Evolutionary conservation across 768 basidiomycete species (phyloP).

Genomic region (Termitomyces heimii): DNA sequence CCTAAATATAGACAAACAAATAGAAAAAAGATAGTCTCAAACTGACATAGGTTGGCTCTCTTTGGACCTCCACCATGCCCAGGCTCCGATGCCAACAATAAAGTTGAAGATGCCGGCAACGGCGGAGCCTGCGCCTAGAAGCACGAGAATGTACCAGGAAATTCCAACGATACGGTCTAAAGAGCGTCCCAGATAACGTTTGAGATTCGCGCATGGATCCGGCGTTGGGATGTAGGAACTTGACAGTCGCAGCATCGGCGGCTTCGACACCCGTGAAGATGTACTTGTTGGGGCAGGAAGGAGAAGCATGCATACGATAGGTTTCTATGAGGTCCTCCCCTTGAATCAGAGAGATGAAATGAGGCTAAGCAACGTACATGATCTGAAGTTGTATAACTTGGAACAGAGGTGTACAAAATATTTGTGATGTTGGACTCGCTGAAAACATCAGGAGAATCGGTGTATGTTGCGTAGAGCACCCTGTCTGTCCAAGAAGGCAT

Average conservation of each 20-base stretch:
- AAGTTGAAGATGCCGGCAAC: constrained; percentile 70
- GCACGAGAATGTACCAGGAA: constrained; percentile 69
- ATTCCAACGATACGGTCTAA: constrained; percentile 75
- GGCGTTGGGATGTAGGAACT: constrained; percentile 42
- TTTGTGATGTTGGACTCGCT: constrained; percentile 53
- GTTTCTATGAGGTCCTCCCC: constrained; percentile 53
- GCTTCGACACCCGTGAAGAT: constrained; percentile 11
- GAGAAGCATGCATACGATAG: constrained; percentile 65
- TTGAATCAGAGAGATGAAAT: neutral
- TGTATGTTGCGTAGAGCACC: constrained; percentile 76
- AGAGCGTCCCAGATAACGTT: constrained; percentile 57
- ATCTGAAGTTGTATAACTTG: constrained; percentile 84
- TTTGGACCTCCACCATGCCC: constrained; percentile 50
- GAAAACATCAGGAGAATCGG: constrained; percentile 50
- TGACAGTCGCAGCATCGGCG: constrained; percentile 48
- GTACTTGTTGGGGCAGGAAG: constrained; percentile 41
- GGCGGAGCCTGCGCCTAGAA: constrained; percentile 74
- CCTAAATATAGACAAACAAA: neutral
- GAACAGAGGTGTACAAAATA: constrained; percentile 72
- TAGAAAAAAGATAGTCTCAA: neutral
- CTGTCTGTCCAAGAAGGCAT: constrained; percentile 92
- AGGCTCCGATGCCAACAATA: constrained; percentile 58
- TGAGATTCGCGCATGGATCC: constrained; percentile 47
- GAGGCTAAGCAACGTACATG: constrained; percentile 49
- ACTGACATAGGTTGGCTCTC: constrained; percentile 6